Evolutionary conservation across 441 rosid genomes (phyloP).

Genomic region (Geranium incanum): DNA sequence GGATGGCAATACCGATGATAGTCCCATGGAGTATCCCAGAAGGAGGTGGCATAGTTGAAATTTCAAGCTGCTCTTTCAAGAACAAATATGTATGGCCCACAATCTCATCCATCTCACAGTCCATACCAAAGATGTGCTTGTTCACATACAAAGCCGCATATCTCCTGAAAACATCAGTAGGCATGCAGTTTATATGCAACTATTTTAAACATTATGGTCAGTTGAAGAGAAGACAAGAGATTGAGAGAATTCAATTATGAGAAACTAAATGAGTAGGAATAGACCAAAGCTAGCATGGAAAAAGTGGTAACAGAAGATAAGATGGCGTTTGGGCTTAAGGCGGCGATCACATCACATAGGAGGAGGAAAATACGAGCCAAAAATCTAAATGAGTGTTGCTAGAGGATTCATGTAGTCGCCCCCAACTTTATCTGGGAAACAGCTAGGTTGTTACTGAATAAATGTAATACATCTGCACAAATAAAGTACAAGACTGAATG

Average conservation of each 20-base stretch:
- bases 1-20: conserved; percentile 50
- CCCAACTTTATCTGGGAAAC: not conserved
- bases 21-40: conserved; percentile 77
- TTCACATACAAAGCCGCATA: conserved; percentile 58
- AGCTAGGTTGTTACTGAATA: not conserved
- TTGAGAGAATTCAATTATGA: not conserved
- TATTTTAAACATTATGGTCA: not conserved
- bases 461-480: not conserved
- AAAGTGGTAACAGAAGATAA: not conserved
- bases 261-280: not conserved
- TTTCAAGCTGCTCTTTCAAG: conserved; percentile 76
- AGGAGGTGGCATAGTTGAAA: conserved; percentile 44
- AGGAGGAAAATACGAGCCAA: no score
- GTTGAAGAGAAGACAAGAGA: conserved; percentile 6
- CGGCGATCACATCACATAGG: not conserved
- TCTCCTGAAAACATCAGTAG: conserved; percentile 47
- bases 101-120: conserved; percentile 58
- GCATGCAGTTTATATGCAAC: not conserved
- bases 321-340: not conserved
- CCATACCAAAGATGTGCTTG: conserved; percentile 45
- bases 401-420: not conserved
- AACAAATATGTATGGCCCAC: conserved; percentile 73
- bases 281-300: not conserved
- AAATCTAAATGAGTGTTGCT: no score
- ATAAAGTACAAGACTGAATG: not conserved